Conservation (phyloP, 108 stramenopile species). For the Seminavis robusta region DNA sequence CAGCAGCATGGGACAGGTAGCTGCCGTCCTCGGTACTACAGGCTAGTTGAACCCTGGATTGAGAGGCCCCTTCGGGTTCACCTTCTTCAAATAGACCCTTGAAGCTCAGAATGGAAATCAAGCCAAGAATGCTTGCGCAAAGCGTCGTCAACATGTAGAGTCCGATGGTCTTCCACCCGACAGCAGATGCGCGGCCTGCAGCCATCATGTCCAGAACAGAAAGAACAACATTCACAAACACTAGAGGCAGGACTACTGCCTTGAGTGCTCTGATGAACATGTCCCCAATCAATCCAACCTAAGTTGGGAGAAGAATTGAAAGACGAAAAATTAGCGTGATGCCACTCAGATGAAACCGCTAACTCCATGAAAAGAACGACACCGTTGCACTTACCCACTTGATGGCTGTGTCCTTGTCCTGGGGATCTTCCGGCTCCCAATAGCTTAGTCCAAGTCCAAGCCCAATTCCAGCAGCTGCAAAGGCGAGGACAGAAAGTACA, state of each 20-base stretch:
- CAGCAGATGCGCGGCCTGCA: conserved; percentile 7
- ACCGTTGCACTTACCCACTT: conserved; percentile 37
- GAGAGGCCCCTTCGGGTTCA: neutral
- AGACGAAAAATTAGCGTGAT: too few species aligned
- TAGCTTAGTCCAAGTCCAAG: conserved; percentile 27
- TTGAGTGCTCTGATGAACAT: conserved; percentile 39
- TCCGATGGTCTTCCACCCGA: conserved; percentile 13
- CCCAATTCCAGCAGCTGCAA: conserved; percentile 21
- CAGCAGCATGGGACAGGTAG: neutral
- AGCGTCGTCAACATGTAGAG: conserved; percentile 14
- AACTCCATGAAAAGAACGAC: conserved; percentile 42
- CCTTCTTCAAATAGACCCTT: neutral
- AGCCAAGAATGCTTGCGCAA: conserved; percentile 10
- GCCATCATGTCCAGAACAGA: conserved; percentile 40
- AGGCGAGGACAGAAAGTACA: conserved; percentile 10
- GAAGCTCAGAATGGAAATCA: conserved; percentile 13
- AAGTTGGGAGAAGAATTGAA: too few species aligned
- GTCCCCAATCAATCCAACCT: conserved; percentile 33
- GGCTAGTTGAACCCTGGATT: neutral
- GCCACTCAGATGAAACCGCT: too few species aligned
- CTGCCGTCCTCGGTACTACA: neutral
- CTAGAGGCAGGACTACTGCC: conserved; percentile 33
- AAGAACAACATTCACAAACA: conserved; percentile 27
- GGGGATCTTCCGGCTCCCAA: conserved; percentile 34
- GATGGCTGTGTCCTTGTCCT: conserved; percentile 16